A percentile compares a stretch with the other conserved stretches of the same genome.
These are phyloP conservation scores for Xylaria longipes DNA, from an alignment of 495 filamentous ascomycete species.

Conservation along the genomic window DNA sequence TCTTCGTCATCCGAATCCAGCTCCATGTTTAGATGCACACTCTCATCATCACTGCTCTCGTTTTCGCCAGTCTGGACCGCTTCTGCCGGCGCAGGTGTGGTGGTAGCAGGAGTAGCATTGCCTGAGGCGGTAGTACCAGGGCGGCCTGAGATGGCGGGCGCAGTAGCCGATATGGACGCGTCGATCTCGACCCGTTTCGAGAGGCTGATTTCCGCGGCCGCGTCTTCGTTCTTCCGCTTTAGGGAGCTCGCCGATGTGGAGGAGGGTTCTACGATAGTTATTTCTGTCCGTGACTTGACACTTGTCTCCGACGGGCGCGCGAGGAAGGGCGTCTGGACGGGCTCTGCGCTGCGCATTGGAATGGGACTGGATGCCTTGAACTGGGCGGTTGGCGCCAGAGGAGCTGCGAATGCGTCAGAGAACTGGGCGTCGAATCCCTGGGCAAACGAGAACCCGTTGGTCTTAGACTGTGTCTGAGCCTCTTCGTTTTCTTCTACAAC, in stretches of 20 bases:
- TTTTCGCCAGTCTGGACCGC: conserved; percentile 20
- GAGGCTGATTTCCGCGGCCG: conserved; percentile 28
- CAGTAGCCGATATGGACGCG: conserved; percentile 11
- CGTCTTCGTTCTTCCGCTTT: conserved; percentile 53
- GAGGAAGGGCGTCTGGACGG: conserved; percentile 27
- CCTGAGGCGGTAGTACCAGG: conserved; percentile 1
- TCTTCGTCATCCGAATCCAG: conserved; percentile 40
- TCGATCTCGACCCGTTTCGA: conserved; percentile 39
- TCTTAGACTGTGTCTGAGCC: conserved; percentile 22
- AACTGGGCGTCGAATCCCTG: conserved; percentile 22
- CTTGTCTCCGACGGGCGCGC: conserved; percentile 27
- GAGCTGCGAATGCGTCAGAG: conserved; percentile 6
- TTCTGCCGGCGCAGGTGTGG: background rate
- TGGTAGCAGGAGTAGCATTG: conserved; percentile 10
- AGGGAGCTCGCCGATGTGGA: conserved; percentile 31
- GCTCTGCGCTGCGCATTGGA: conserved; percentile 12
- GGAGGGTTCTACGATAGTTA: conserved; percentile 21
- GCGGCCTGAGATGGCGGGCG: background rate
- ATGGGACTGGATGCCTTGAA: conserved; percentile 13
- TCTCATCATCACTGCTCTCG: conserved; percentile 43
- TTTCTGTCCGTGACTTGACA: conserved; percentile 27
- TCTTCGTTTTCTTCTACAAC: conserved; percentile 39
- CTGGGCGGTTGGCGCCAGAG: conserved; percentile 9
- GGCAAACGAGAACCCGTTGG: conserved; percentile 32
- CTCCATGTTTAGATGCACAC: conserved; percentile 51